Evolutionary conservation across 176 grass and related monocot species (phyloP).

Genomic region (Elaeis guineensis): DNA sequence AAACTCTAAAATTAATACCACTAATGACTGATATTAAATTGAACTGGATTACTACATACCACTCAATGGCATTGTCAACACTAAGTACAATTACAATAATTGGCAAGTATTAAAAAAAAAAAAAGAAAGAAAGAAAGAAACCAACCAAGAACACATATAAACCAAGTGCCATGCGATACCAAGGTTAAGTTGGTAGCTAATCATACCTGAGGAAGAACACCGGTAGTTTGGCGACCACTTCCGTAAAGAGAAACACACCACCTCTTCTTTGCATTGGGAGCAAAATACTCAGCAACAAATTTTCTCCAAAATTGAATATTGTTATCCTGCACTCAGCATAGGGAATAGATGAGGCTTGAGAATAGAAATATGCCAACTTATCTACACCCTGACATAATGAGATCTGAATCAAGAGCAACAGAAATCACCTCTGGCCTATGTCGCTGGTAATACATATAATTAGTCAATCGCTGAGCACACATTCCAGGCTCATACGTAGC

Average conservation of each 20-base stretch:
- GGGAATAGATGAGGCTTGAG: too few species aligned
- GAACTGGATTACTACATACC: neutral
- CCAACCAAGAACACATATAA: too few species aligned
- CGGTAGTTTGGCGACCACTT: constrained; percentile 88
- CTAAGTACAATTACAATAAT: too few species aligned
- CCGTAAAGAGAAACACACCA: constrained; percentile 99
- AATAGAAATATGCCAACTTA: too few species aligned
- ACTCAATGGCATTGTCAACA: constrained; percentile 9
- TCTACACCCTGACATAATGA: neutral
- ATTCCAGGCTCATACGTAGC: constrained; percentile 77
- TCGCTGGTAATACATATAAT: constrained; percentile 97
- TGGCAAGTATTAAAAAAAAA: too few species aligned
- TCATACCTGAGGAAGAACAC: constrained; percentile 92
- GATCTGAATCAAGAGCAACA: constrained; percentile 17
- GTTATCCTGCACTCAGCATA: constrained; percentile 58
- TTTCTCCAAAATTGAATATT: constrained; percentile 98
- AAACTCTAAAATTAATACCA: too few species aligned
- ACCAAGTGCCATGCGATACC: too few species aligned
- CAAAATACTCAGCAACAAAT: constrained; percentile 91
- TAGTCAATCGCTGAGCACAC: constrained; percentile 80
- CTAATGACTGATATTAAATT: too few species aligned
- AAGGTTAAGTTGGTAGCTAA: neutral
- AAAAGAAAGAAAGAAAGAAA: neutral
- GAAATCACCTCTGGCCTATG: constrained; percentile 68
- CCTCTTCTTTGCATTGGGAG: constrained; percentile 90